Conservation (phyloP, 1,284 basidiomycete genomes). For the Coniferiporia weirii region DNA sequence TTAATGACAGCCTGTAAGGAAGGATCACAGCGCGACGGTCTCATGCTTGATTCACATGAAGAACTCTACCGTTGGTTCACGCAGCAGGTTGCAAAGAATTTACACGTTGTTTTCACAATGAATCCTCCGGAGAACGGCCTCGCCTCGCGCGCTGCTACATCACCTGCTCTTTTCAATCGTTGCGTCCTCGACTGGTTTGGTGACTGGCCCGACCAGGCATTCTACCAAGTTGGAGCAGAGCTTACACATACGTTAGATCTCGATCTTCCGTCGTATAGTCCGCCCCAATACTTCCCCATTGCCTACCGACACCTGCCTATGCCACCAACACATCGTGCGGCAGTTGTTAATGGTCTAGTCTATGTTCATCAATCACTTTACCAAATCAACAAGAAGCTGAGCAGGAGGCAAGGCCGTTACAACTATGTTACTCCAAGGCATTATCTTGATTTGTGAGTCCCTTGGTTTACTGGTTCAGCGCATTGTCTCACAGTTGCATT, state of each 20-base stretch:
- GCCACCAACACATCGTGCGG: conserved; percentile 81
- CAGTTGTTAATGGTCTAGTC: conserved; percentile 92
- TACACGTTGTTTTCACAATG: conserved; percentile 99
- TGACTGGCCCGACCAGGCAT: conserved; percentile 96
- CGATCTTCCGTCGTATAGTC: conserved; percentile 74
- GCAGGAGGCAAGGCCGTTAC: conserved; percentile 87
- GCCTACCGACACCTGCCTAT: conserved; percentile 78
- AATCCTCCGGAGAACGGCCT: conserved; percentile 96
- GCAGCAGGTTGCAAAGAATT: conserved; percentile 91
- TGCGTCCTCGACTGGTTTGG: conserved; percentile 99
- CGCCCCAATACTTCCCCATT: conserved; percentile 80
- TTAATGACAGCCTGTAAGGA: conserved; percentile 99
- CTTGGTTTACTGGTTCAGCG: conserved; percentile 18
- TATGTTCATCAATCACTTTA: conserved; percentile 90
- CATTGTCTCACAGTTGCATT: conserved; percentile 12
- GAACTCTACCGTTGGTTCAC: conserved; percentile 98
- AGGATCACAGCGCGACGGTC: conserved; percentile 93
- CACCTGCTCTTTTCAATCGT: conserved; percentile 96
- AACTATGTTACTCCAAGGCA: conserved; percentile 98
- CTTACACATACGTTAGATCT: conserved; percentile 91
- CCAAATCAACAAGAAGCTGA: conserved; percentile 84
- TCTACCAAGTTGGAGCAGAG: conserved; percentile 95
- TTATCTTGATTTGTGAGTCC: conserved; percentile 95
- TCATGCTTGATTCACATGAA: conserved; percentile 98
- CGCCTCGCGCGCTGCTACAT: conserved; percentile 93